These are phyloP conservation scores for Rosa rugosa DNA, from an alignment of 306 rosid species.

Conservation along the genomic window DNA sequence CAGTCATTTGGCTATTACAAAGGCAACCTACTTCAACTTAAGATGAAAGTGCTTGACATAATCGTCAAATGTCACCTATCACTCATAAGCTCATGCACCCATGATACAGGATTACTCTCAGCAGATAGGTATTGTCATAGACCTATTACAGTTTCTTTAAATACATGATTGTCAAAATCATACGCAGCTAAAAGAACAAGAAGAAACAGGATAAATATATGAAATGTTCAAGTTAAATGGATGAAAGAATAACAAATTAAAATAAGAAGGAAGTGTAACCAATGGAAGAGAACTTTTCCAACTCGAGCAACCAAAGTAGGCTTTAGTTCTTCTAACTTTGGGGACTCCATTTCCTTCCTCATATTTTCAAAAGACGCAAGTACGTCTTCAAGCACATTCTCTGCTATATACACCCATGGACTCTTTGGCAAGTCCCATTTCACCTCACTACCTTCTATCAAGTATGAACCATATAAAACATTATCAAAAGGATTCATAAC, in stretches of 20 bases:
- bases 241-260: not conserved
- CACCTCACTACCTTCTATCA: constrained; percentile 14
- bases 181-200: not conserved
- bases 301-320: constrained; percentile 38
- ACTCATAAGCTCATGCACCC: not conserved
- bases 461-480: not conserved
- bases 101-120: not conserved
- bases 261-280: constrained; percentile 23
- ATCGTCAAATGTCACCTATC: not conserved
- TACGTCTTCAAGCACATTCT: constrained; percentile 32
- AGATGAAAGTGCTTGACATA: not conserved
- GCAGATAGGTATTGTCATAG: too few relatives aligned
- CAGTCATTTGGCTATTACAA: not conserved
- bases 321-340: constrained; percentile 11
- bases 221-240: constrained; percentile 3
- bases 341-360: constrained; percentile 26
- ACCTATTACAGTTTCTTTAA: not conserved
- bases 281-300: constrained; percentile 46
- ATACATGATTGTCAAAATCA: not conserved
- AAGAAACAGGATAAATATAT: not conserved
- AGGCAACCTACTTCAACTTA: not conserved
- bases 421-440: constrained; percentile 8
- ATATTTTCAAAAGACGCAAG: constrained; percentile 27
- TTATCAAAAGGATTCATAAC: not conserved
- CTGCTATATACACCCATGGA: constrained; percentile 34